Base-by-base conservation (phyloP, 2,329 filamentous ascomycete species). In the Xylogone sp. region DNA sequence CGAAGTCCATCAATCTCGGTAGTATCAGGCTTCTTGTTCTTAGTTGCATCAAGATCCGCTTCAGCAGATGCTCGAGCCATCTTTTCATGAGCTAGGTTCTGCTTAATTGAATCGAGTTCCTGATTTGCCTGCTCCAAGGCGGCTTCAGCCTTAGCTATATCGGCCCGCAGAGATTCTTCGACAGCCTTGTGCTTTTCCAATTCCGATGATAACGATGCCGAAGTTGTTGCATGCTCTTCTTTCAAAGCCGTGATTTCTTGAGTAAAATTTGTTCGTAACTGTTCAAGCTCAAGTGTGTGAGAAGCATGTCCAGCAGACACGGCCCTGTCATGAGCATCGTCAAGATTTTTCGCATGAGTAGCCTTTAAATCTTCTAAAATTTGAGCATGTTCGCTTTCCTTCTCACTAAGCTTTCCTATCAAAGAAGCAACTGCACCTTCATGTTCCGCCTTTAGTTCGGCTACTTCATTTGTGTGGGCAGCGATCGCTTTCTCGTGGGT, bases 31-130 rank as follows among this genome's bases (percentile, higher is more conserved):
- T 77, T 83, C 59, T 73, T 73, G 61, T 72, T 82, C 68, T 74
- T 77, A 43, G 72, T 67, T 7, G 79, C 79, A 54, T 86, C 83
- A 16, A 86, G 73, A 47, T 83, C 81, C 19, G 82, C 81, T 65
- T 66, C 56, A n/a, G 65, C 65, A 42, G 56, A 51, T 34, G 61
- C 74, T 56, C 76, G 72, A 3, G 79, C 64, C n/a, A 68, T 67
- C 59, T 68, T 69, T 55, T 80, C 74, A 64, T 60, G 65, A 22
- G 69, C 65, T 2, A 67, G 52, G n/a, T 61, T 57, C 52, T 63
- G 50, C 50, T 58, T 61, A 16, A 65, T 45, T 12, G 45, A 49
- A 20, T 67, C 61, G 16, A 65, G 39, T 27, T 67, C 65, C 20
- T 52, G 55, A 27, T 60, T 46, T 18, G 57, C 54, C 29, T 56